A percentile compares a stretch with the other conserved stretches of the same genome.
Conservation (phyloP, 2,329 filamentous ascomycete genomes). For the Fusarium decemcellulare region DNA sequence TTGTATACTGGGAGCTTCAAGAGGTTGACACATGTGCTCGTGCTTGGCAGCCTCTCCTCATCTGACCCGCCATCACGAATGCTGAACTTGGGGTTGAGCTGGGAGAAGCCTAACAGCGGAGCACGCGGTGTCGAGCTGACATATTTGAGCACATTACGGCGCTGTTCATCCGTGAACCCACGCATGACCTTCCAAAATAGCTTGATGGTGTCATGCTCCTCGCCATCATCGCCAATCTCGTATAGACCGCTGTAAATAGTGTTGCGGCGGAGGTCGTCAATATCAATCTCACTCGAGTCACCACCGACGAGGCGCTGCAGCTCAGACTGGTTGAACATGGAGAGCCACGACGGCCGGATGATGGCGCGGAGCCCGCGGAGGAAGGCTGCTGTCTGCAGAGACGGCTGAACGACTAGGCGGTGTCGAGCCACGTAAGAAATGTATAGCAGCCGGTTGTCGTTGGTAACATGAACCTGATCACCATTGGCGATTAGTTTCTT, state of each 20-base stretch:
- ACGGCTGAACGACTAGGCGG: conserved; percentile 84
- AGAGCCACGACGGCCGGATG: conserved; percentile 92
- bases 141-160: conserved; percentile 91
- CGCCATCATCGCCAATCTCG: conserved; percentile 86
- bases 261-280: conserved; percentile 87
- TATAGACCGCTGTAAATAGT: conserved; percentile 93
- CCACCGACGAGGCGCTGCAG: conserved; percentile 94
- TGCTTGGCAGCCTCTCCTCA: conserved; percentile 86
- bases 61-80: conserved; percentile 80
- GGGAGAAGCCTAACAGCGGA: conserved; percentile 89
- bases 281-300: conserved; percentile 86
- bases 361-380: conserved; percentile 88
- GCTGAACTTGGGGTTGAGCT: conserved; percentile 87
- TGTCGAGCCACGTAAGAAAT: conserved; percentile 93
- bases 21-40: conserved; percentile 96
- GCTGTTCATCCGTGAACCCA: conserved; percentile 80
- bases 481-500: conserved; percentile 84
- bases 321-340: conserved; percentile 98
- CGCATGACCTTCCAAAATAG: conserved; percentile 95
- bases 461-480: conserved; percentile 84
- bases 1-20: conserved; percentile 91
- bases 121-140: conserved; percentile 94
- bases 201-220: conserved; percentile 87
- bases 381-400: conserved; percentile 88
- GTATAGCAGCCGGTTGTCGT: conserved; percentile 94